phyloP scores from a whole-genome alignment of 305 asterid species.

The Fraxinus nigra region DNA sequence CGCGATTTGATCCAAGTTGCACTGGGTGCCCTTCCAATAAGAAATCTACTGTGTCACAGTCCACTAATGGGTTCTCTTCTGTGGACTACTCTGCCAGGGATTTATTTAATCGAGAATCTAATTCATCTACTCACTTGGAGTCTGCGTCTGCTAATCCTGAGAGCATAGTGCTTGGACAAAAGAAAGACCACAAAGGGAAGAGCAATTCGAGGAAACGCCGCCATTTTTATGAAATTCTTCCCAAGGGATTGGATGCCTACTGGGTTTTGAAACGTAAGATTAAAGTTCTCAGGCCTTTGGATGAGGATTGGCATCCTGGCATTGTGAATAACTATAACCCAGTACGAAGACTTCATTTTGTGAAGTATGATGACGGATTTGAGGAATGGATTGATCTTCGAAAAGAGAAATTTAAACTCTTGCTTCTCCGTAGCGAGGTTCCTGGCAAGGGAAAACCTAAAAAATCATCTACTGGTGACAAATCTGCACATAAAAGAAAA shows the following conservation, averaged over 20 bases:
- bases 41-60: constrained; percentile 43
- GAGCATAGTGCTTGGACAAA: constrained; percentile 67
- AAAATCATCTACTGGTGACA: constrained; percentile 33
- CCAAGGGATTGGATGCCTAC: constrained; percentile 60
- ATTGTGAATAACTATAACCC: constrained; percentile 73
- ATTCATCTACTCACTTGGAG: constrained; percentile 47
- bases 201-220: constrained; percentile 73
- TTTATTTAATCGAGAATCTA: constrained; percentile 39
- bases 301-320: constrained; percentile 91
- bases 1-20: constrained; percentile 97
- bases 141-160: constrained; percentile 48
- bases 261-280: constrained; percentile 78
- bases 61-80: constrained; percentile 44
- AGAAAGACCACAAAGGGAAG: constrained; percentile 55
- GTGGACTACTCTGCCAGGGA: constrained; percentile 45
- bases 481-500: constrained; percentile 35
- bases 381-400: constrained; percentile 93
- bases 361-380: constrained; percentile 90
- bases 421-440: constrained; percentile 85
- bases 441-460: constrained; percentile 53
- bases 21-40: constrained; percentile 68
- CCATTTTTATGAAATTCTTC: constrained; percentile 79
- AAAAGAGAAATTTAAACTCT: constrained; percentile 80
- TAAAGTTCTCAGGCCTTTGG: constrained; percentile 90
- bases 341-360: constrained; percentile 66